Evolutionary conservation across 306 rosid genomes (phyloP), one percentile per base, ranked within the genome.

Genomic region (Astragalus glycyphyllos): DNA sequence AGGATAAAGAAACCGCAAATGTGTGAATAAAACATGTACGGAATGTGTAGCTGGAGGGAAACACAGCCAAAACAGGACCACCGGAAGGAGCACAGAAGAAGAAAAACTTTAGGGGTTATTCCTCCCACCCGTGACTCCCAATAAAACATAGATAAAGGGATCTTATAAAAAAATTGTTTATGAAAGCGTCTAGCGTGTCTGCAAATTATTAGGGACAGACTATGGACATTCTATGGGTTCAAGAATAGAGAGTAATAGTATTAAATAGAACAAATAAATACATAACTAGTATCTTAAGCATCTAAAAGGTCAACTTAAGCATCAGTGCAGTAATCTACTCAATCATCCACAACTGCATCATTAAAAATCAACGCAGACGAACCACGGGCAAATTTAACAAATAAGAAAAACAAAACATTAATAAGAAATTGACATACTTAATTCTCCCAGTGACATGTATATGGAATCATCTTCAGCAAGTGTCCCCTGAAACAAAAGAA

Each of bases 391-490:
- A 31, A 34, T 58, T 71, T 58, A 44, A 71, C 79, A 58, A 69
- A 81, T 48, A 77, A 69, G 60, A 74, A 84, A 88, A 88, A 78
- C 69, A 82, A 71, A 59, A 58, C 77, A 83, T 75, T 57, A 83
- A 83, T 68, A 75, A 79, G 87, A 87, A 68, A 69, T 79, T 41
- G 75, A 78, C 96, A 68, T 94, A 90, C 98, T 90, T 83, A 94
- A 78, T 89, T 94, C 98, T 68, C 88, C 98, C 38, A 94, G 92
- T 7, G 98, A 90, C 97, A 90, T 94, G 69, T 94, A 94, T 83
- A 94, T 94, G 46, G 96, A 85, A 82, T 94, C 98, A 77, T 94
- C 98, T 70, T 94, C 98, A 0, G 80, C 92, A 77, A 90, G 87
- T 65, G 96, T 57, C 13, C 75, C 96, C 98, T 93, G 96, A 79